A percentile compares a stretch with the other conserved stretches of the same genome.
phyloP scores from a whole-genome alignment of 441 rosid genomes.

The Gossypium schwendimanii region DNA sequence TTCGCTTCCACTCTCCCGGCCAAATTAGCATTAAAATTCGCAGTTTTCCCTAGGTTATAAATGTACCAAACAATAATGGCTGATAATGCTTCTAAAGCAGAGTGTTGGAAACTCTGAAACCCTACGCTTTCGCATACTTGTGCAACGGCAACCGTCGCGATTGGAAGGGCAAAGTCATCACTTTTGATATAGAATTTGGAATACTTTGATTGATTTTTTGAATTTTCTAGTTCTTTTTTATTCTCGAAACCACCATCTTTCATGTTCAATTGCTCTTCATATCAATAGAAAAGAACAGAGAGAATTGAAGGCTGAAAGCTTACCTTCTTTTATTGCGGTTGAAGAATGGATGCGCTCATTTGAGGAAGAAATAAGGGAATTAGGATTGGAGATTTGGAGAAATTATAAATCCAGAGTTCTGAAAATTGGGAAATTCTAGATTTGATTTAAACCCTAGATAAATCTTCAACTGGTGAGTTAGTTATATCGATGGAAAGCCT shows the following conservation, averaged over 20 bases:
- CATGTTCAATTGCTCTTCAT: conserved; percentile 66
- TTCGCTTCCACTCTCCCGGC: conserved; percentile 64
- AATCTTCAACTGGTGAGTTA: background rate
- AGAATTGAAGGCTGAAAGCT: background rate
- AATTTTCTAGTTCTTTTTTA: conserved; percentile 43
- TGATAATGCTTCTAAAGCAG: conserved; percentile 64
- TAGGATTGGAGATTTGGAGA: background rate
- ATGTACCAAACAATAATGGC: conserved; percentile 54
- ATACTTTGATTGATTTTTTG: conserved; percentile 13
- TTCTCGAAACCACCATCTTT: conserved; percentile 86
- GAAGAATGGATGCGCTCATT: background rate
- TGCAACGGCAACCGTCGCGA: conserved; percentile 63
- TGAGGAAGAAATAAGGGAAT: background rate
- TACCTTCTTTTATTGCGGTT: background rate
- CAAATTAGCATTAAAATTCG: conserved; percentile 49
- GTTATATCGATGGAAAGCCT: background rate
- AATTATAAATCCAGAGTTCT: background rate
- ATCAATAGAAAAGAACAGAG: conserved; percentile 24
- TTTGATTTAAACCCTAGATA: background rate
- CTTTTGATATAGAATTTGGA: conserved; percentile 30
- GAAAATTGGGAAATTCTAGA: background rate
- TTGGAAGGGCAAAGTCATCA: conserved; percentile 44
- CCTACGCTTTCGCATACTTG: conserved; percentile 70
- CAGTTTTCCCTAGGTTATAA: conserved; percentile 44
- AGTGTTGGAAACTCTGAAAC: conserved; percentile 64